Evolutionary conservation across 345 rosid genomes (phyloP), one percentile per base, ranked within the genome.

Genomic region (Aurinia saxatilis): DNA sequence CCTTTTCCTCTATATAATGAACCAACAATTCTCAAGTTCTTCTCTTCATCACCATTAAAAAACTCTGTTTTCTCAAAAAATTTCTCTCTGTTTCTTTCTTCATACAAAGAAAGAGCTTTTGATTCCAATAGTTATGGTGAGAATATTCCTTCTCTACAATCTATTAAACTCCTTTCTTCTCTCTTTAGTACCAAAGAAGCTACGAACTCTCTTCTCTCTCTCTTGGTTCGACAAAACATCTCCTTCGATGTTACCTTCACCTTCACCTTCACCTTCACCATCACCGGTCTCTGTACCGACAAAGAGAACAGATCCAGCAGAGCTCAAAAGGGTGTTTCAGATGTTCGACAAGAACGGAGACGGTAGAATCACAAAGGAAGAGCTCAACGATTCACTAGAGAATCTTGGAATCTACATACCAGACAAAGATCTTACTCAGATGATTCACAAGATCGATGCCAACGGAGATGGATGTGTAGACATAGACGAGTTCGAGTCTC

Each of bases 361-460:
- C 51, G 75, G 75, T 21, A 8, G 72, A 2, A 65, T 75, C 59
- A 75, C 75, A 12, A 75, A 75, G 27, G 51, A 39, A 42, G 75
- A 74, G 13, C 67, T 74, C 63, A 74, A 52, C 46, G 72, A 69
- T 8, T 74, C 78, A 2, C 10, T 74, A 1, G 74, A 70, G 63
- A 74, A 74, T 60, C 68, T 69, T 2, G 78, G 68, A 44, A 74
- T 74, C 63, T 74, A 69, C 64, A 64, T 74, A 33, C 67, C 75
- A 18, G 68, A 74, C 31, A 52, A 58, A 27, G 78, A 74, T 5
- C 37, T 74, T 0, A 53, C 54, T 36, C 78, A 64, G n/a, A 64
- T 74, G 75, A 74, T 74, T 2, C 40, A 38, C 0, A 74, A 69
- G n/a, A 69, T 69, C 63, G 75, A 74, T 11, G 54, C 45, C 0